Base-by-base conservation (phyloP, 139 green algal species). In the Pycnococcus provasolii region DNA sequence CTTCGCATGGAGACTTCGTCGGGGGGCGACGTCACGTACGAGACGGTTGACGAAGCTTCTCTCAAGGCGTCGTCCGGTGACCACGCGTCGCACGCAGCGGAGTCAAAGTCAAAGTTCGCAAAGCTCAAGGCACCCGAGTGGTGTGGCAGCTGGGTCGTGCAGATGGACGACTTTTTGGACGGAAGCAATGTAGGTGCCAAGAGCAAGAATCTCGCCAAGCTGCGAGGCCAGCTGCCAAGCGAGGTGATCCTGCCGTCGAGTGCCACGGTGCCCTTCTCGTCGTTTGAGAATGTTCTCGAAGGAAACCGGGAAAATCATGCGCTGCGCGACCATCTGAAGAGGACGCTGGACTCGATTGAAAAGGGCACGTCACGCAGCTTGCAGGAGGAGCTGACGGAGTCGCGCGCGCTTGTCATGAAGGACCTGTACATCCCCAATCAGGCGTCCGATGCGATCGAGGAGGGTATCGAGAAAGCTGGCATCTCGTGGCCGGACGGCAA, bases 241-340 rank as follows among this genome's bases (percentile, higher is more conserved):
- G 86, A 75, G 73, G 90, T 99, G 66, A 67, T 75, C 3, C 84
- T 98, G 71, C 93, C 93, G 4, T 52, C 86, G 3, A 92, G 84
- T 0, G 80, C 95, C 26, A 95, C 91, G 3, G 75, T 99, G 62
- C 93, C 93, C 8, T 98, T 98, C 68, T 84, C 90, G 26, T 81
- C 79, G 53, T 97, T 97, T 74, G 93, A 99, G 74, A 66, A 88
- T 61, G 81, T 76, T 1, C 75, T 96, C n/a, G 47, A 74, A 83
- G 45, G 45, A 77, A 41, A 52, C 60, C 13, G 79, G 81, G 61
- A 93, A 96, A 76, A 66, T 61, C 44, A 63, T 74, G 52, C 4
- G 8, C 45, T 41, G 43, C 41, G 37, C 37, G 54, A 42, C 5
- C 54, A 81, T 2, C 51, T 95, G 8, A 73, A 72, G 48, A 54